Percentiles rank a stretch among this genome's conserved stretches.
These are phyloP conservation scores for Colletotrichum theobromicola DNA, from an alignment of 2,329 filamentous ascomycete genomes.

Conservation along the genomic window DNA sequence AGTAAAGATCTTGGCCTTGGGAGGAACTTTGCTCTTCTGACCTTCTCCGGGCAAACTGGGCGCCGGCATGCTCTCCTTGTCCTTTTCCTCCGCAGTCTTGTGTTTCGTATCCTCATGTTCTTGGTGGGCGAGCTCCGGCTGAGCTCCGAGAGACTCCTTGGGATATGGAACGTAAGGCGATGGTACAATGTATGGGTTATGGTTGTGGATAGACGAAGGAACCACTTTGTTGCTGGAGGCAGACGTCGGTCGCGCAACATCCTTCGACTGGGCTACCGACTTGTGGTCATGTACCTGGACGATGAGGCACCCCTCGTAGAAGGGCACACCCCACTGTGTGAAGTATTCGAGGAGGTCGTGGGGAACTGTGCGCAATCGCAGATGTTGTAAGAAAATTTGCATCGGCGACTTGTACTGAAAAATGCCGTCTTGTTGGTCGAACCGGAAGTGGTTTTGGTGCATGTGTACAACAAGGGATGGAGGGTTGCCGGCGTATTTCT, in stretches of 20 bases:
- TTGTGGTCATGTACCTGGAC: conserved; percentile 93
- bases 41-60: conserved; percentile 52
- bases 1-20: conserved; percentile 73
- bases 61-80: conserved; percentile 65
- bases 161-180: conserved; percentile 84
- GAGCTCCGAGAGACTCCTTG: conserved; percentile 45
- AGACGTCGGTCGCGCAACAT: conserved; percentile 56
- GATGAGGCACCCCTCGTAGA: conserved; percentile 95
- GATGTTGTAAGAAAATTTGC: conserved; percentile 78
- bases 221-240: conserved; percentile 64
- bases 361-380: conserved; percentile 78
- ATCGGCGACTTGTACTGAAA: conserved; percentile 94
- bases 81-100: conserved; percentile 46
- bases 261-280: conserved; percentile 65
- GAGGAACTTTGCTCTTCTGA: conserved; percentile 47
- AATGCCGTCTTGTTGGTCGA: conserved; percentile 92
- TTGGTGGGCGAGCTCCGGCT: conserved; percentile 17
- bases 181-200: conserved; percentile 87
- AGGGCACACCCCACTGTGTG: conserved; percentile 71
- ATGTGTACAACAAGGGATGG: conserved; percentile 90
- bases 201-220: conserved; percentile 89
- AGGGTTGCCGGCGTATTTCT: conserved; percentile 74
- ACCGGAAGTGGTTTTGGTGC: conserved; percentile 84
- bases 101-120: conserved; percentile 40
- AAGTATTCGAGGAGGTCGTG: conserved; percentile 89